Evolutionary conservation across 305 asterid genomes (phyloP).

Genomic region (Fraxinus sp.): DNA sequence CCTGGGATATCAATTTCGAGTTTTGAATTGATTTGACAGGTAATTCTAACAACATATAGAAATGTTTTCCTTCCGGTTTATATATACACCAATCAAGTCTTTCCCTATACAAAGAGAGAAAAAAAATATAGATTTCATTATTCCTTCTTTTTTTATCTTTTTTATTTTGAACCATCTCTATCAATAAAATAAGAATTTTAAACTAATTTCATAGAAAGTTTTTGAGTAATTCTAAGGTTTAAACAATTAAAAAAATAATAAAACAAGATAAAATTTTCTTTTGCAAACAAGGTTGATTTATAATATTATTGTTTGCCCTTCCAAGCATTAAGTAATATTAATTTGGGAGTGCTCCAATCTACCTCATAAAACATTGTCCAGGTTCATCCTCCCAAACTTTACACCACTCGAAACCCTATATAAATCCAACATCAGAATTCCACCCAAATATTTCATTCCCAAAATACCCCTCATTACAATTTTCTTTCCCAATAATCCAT

Average conservation of each 20-base stretch:
- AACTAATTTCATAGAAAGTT: not conserved
- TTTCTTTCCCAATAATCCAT: not conserved
- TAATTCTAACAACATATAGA: not conserved
- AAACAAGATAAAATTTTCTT: not conserved
- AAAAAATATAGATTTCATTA: too few species aligned
- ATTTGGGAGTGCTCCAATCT: constrained; percentile 11
- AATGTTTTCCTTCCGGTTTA: not conserved
- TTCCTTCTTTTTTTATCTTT: too few species aligned
- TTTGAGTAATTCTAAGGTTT: too few species aligned
- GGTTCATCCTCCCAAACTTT: constrained; percentile 51
- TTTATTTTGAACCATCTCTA: not conserved
- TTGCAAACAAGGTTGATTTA: not conserved
- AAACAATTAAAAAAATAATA: not conserved
- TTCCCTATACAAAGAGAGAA: not conserved
- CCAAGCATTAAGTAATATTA: not conserved
- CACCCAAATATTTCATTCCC: constrained; percentile 21
- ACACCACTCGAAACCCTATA: not conserved
- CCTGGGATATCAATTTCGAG: not conserved
- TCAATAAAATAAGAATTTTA: not conserved
- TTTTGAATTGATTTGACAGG: not conserved
- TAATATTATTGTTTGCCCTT: too few species aligned
- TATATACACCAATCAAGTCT: not conserved
- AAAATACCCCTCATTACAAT: not conserved
- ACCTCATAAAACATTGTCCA: constrained; percentile 38
- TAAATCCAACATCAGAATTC: constrained; percentile 28